Conservation (phyloP, 164 flowering plant species). For the Umbellularia californica region DNA sequence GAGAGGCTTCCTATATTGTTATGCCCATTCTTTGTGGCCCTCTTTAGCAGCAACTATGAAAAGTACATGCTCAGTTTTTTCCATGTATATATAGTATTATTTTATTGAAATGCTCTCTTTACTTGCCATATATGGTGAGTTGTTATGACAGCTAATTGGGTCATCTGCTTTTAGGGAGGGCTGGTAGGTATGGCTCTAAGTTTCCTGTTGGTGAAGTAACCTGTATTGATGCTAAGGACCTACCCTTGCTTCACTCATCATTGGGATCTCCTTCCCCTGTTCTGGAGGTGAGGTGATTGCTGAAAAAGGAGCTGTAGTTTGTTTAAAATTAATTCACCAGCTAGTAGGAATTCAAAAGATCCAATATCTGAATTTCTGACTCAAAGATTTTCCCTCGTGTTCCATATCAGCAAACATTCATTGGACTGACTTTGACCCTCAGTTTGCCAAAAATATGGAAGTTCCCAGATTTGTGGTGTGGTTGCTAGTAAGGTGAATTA, state of each 20-base stretch:
- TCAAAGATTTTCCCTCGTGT: too few species aligned
- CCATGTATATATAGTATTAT: too few species aligned
- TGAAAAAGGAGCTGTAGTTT: not conserved
- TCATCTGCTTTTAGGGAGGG: slow-evolving; percentile 63
- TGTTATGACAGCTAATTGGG: not conserved
- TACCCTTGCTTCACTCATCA: slow-evolving; percentile 81
- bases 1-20: too few species aligned
- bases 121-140: not conserved
- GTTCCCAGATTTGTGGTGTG: too few species aligned
- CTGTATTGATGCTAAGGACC: slow-evolving; percentile 61
- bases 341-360: not conserved
- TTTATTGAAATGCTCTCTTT: too few species aligned
- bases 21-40: too few species aligned
- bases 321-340: not conserved
- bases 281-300: slow-evolving; percentile 52
- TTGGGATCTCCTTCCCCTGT: slow-evolving; percentile 66
- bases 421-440: too few species aligned
- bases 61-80: too few species aligned
- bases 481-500: too few species aligned
- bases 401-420: too few species aligned
- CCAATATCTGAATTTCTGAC: not conserved
- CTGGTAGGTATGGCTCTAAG: slow-evolving; percentile 91
- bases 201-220: slow-evolving; percentile 93
- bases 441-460: too few species aligned
- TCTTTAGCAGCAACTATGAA: too few species aligned